phyloP scores from a whole-genome alignment of 225 moss, liverwort and hornwort species.

The Pleurozium schreberi region DNA sequence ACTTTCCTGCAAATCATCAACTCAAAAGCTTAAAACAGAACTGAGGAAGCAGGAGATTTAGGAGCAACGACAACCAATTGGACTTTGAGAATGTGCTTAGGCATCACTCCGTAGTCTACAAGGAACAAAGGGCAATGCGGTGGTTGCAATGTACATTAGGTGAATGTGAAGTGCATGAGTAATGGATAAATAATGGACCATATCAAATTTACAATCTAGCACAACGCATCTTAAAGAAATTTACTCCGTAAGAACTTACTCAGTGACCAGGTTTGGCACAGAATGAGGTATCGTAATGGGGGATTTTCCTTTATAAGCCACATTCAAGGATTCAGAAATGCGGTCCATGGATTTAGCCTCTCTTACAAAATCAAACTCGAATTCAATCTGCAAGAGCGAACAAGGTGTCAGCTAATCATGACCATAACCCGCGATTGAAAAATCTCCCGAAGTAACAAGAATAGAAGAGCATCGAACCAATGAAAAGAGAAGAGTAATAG shows the following conservation, averaged over 20 bases:
- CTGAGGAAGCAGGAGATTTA: neutral
- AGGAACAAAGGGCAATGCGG: neutral
- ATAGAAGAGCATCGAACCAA: neutral
- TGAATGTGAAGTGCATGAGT: neutral
- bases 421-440: neutral
- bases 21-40: neutral
- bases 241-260: slow-evolving; percentile 27
- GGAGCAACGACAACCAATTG: neutral
- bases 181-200: neutral
- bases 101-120: neutral
- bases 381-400: slow-evolving; percentile 50
- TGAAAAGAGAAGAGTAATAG: neutral
- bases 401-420: neutral
- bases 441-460: neutral
- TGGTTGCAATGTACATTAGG: neutral
- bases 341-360: slow-evolving; percentile 87
- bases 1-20: slow-evolving; percentile 44
- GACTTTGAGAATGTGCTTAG: neutral
- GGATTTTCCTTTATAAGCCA: slow-evolving; percentile 44
- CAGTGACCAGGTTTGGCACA: slow-evolving; percentile 66
- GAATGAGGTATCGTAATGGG: slow-evolving; percentile 67
- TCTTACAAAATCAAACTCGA: slow-evolving; percentile 84
- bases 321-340: slow-evolving; percentile 49
- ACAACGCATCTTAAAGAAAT: neutral
- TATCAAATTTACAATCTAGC: neutral